Percentiles rank a stretch among this genome's conserved stretches.
Conservation (phyloP, 305 asterid genomes). For the Fraxinus xanthoxyloides region DNA sequence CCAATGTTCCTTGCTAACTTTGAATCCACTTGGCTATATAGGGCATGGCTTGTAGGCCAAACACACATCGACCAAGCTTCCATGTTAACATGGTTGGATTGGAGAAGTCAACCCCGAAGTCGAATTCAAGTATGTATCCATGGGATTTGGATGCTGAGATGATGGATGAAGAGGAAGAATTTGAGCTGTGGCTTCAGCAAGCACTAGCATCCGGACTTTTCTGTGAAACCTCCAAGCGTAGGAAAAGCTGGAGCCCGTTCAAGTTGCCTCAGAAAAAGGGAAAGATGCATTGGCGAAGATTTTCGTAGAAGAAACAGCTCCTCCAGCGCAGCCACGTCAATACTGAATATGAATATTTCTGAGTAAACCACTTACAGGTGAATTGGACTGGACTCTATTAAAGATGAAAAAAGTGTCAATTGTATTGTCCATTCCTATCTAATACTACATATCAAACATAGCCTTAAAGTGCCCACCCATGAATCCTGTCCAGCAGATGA, state of each 20-base stretch:
- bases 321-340: background rate
- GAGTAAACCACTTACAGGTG: background rate
- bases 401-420: background rate
- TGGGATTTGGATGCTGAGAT: conserved; percentile 97
- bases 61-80: conserved; percentile 96
- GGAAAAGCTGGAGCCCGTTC: conserved; percentile 99
- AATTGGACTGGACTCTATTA: background rate
- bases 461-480: background rate
- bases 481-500: conserved; percentile 20
- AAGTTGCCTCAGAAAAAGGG: conserved; percentile 84
- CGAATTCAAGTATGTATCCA: conserved; percentile 83
- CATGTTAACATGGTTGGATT: conserved; percentile 99
- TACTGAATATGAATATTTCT: background rate
- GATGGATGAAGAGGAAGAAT: conserved; percentile 95
- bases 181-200: conserved; percentile 95
- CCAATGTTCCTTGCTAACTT: background rate
- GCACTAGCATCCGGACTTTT: conserved; percentile 95
- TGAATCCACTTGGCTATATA: conserved; percentile 21
- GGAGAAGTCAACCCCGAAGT: conserved; percentile 68
- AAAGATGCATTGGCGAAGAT: conserved; percentile 77
- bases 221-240: conserved; percentile 82
- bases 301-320: conserved; percentile 42
- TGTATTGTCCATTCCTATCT: background rate
- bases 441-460: background rate
- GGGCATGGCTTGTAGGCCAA: conserved; percentile 99